These are phyloP conservation scores for Pulveroboletus sp. DNA, from an alignment of 768 basidiomycete genomes.

Conservation along the genomic window DNA sequence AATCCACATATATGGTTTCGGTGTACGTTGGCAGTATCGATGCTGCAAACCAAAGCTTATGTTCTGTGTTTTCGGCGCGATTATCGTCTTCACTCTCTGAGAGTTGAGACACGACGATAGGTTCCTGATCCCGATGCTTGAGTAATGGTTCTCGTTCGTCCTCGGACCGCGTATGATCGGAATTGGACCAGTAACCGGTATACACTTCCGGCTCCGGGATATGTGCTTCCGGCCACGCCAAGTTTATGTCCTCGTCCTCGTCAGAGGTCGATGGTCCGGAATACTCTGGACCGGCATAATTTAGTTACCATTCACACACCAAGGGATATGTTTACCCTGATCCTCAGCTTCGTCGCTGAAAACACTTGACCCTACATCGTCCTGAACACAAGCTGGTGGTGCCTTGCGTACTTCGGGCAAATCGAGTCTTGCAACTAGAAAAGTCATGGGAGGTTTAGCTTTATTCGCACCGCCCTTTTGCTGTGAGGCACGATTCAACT, in stretches of 20 bases:
- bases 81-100: conserved; percentile 10
- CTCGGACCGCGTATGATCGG: conserved; percentile 10
- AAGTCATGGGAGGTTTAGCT: conserved; percentile 1
- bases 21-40: conserved; percentile 42
- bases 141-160: conserved; percentile 20
- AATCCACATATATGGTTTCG: conserved; percentile 33
- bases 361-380: neutral
- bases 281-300: neutral
- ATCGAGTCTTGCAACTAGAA: conserved; percentile 21
- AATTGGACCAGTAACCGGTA: conserved; percentile 23
- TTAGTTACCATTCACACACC: neutral
- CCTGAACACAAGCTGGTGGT: neutral
- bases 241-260: conserved; percentile 2
- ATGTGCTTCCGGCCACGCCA: conserved; percentile 12
- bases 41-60: conserved; percentile 31
- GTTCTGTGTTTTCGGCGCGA: neutral
- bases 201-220: conserved; percentile 8
- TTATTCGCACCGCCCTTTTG: conserved; percentile 10
- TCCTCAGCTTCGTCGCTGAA: conserved; percentile 11
- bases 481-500: conserved; percentile 33
- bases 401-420: neutral
- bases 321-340: conserved; percentile 1
- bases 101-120: conserved; percentile 19
- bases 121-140: conserved; percentile 7
- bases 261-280: conserved; percentile 10